These are phyloP conservation scores for Ceratocystis cacaofunesta DNA, from an alignment of 2,329 filamentous ascomycete species.

Conservation along the genomic window DNA sequence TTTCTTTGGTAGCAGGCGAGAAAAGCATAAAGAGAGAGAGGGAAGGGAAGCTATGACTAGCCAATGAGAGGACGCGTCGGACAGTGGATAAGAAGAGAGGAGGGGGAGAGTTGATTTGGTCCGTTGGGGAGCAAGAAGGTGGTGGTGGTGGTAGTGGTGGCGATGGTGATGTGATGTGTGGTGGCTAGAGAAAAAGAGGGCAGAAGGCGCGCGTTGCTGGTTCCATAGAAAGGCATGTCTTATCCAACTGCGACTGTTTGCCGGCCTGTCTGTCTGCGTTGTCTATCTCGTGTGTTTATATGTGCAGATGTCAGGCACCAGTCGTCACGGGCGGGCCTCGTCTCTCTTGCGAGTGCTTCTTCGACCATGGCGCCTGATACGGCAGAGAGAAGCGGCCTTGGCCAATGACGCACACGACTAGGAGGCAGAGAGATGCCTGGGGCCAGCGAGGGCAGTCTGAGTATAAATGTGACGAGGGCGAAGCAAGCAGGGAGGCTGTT, in stretches of 20 bases:
- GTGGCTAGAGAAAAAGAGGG: background rate
- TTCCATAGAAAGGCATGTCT: background rate
- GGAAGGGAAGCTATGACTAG: background rate
- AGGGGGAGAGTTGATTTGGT: background rate
- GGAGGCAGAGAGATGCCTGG: background rate
- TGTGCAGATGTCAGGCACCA: too few relatives aligned
- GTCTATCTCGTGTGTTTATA: too few relatives aligned
- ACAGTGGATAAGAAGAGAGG: background rate
- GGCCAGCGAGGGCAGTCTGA: background rate
- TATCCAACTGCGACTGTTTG: background rate
- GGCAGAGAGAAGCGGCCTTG: too few relatives aligned
- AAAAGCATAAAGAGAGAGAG: background rate
- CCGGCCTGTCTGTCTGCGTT: background rate
- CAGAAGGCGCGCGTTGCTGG: background rate
- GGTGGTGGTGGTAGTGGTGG: background rate
- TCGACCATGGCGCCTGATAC: too few relatives aligned
- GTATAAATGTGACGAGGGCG: background rate
- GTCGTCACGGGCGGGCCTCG: too few relatives aligned
- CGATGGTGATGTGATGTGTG: background rate
- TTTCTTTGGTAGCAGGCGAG: background rate
- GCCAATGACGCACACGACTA: too few relatives aligned
- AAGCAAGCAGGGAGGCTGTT: background rate
- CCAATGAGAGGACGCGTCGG: background rate
- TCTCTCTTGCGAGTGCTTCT: too few relatives aligned
- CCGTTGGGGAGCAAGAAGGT: background rate